Evolutionary conservation across 768 basidiomycete genomes (phyloP), one percentile per base, ranked within the genome.

Genomic region (Pholiota microspora): DNA sequence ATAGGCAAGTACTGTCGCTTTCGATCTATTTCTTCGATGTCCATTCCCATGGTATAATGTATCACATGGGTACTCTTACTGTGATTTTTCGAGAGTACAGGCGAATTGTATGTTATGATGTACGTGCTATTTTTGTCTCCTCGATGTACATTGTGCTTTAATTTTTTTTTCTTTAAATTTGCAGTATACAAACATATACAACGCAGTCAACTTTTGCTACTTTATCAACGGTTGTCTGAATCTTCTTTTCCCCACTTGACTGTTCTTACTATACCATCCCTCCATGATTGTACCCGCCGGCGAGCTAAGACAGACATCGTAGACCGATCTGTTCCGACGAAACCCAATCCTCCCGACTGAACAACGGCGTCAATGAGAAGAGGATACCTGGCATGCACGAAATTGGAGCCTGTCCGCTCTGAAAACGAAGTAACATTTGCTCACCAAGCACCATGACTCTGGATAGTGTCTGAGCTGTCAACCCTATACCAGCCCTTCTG

Each of bases 281-380:
- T 67, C 89, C 89, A 91, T 23, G 84, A 79, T 60, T 83, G 71
- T 23, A 86, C 86, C 23, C 89, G 74, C n/a, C 84, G 78, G 16
- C 76, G 75, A 5, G 88, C 85, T 27, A 91, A 59, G 42, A 81
- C 71, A 2, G 85, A 83, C 81, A 89, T 88, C 4, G 89, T 90
- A 29, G 87, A 89, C 36, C 74, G 62, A 58, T 86, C 79, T 1
- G 87, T 89, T 7, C 88, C 89, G 12, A 92, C 80, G 62, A 91
- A 85, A 1, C 87, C 89, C 9, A 74, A 65, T 18, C 83, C 88
- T 34, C 70, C 71, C 0, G 86, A 85, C 62, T 91, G 89, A 53
- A 89, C 80, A 7, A 81, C 83, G 3, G 86, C 85, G 62, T 90
- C 88, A 48, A 90, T 77, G 47, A 91, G 69, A n/a, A 86, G 70